Conservation (phyloP, 495 filamentous ascomycete genomes). For the Staphylotrichum longicolle region DNA sequence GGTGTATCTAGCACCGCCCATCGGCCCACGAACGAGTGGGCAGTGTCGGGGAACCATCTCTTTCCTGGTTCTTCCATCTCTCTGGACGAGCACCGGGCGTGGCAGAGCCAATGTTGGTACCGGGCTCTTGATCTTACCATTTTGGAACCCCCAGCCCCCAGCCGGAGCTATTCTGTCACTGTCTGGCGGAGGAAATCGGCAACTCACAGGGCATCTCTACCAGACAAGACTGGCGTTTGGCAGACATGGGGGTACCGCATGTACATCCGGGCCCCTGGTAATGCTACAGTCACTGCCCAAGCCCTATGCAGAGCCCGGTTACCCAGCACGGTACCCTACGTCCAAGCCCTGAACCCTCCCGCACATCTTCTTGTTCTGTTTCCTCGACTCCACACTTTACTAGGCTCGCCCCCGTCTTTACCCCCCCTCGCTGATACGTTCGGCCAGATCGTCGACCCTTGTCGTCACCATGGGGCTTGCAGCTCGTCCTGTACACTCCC, state of each 20-base stretch:
- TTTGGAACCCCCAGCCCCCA: conserved; percentile 11
- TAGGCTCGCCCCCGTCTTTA: conserved; percentile 14
- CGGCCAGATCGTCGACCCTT: conserved; percentile 15
- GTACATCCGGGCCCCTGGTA: conserved; percentile 23
- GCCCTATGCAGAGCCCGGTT: conserved; percentile 19
- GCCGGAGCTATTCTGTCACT: conserved; percentile 12
- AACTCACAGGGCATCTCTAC: conserved; percentile 20
- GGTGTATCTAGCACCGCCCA: no score
- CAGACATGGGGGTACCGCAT: conserved; percentile 21
- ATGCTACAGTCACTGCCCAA: conserved; percentile 26
- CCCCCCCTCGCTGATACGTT: conserved; percentile 20
- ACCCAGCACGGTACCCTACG: conserved; percentile 21
- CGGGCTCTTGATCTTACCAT: conserved; percentile 19
- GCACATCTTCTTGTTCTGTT: conserved; percentile 32
- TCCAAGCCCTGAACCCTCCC: conserved; percentile 27
- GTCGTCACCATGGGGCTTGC: conserved; percentile 23
- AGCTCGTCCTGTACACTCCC: conserved; percentile 28
- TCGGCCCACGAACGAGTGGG: conserved; percentile 16
- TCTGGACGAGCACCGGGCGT: conserved; percentile 2
- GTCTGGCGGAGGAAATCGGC: neutral
- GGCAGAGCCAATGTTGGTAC: conserved; percentile 18
- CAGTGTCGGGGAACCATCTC: conserved; percentile 1
- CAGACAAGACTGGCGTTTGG: conserved; percentile 29
- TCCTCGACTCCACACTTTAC: conserved; percentile 24
- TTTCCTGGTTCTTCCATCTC: conserved; percentile 9